Conservation (phyloP, 495 filamentous ascomycete species). For the Annulohypoxylon maeteangense region DNA sequence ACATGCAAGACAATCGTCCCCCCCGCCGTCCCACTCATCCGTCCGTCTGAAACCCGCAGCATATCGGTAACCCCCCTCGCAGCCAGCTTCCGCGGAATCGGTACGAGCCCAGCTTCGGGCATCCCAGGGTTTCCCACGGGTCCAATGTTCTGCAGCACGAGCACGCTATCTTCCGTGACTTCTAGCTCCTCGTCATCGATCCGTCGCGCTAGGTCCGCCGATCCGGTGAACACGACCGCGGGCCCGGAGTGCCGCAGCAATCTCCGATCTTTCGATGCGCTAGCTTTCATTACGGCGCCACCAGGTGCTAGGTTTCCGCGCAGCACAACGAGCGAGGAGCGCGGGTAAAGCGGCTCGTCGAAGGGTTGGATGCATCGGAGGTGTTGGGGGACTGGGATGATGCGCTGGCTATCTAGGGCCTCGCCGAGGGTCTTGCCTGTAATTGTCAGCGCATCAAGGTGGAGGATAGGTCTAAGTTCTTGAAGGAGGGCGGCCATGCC, state of each 20-base stretch:
- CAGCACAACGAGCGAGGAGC: conserved; percentile 65
- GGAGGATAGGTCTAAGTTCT: conserved; percentile 65
- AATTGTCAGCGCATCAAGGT: conserved; percentile 67
- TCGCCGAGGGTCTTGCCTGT: conserved; percentile 69
- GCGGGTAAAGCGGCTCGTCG: conserved; percentile 62
- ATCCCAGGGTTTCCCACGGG: conserved; percentile 74
- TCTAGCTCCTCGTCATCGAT: conserved; percentile 67
- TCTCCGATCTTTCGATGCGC: conserved; percentile 64
- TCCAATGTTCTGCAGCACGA: conserved; percentile 70
- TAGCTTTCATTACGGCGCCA: conserved; percentile 72
- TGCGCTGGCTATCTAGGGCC: conserved; percentile 59
- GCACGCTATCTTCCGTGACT: conserved; percentile 63
- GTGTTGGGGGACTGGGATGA: conserved; percentile 52
- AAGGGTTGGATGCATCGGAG: conserved; percentile 63
- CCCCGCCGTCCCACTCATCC: conserved; percentile 76
- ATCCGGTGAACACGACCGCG: conserved; percentile 69
- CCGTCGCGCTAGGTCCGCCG: conserved; percentile 65
- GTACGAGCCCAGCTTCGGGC: conserved; percentile 74
- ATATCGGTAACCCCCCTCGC: conserved; percentile 70
- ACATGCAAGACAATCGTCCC: conserved; percentile 76
- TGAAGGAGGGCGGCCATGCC: conserved; percentile 70
- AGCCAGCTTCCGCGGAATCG: conserved; percentile 71
- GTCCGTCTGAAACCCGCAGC: conserved; percentile 71
- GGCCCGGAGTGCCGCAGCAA: conserved; percentile 64
- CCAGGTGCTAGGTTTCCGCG: conserved; percentile 63